phyloP scores from a whole-genome alignment of 441 rosid species.

The Syzygium syzygioides region DNA sequence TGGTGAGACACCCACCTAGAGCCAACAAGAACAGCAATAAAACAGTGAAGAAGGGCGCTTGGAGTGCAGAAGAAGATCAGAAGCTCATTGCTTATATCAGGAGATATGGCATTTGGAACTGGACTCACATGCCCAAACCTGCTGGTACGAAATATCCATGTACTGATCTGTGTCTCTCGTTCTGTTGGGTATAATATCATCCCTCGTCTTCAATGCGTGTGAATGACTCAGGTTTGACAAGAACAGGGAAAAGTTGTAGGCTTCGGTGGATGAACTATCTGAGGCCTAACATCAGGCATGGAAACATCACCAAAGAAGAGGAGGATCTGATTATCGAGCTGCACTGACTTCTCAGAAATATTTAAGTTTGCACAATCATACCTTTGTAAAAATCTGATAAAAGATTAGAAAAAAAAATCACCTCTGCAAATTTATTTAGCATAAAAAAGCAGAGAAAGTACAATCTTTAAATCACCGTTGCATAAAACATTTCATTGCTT shows the following conservation, averaged over 20 bases:
- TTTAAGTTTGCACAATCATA: conserved; percentile 13
- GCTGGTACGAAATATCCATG: no score
- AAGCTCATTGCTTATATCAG: no score
- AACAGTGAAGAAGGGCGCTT: no score
- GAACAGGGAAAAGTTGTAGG: conserved; percentile 64
- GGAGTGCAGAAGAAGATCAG: no score
- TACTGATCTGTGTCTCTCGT: no score
- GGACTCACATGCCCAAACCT: no score
- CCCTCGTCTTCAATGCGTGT: no score
- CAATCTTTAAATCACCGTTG: not conserved
- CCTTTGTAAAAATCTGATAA: not conserved
- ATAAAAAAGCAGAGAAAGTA: not conserved
- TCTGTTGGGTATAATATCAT: not conserved
- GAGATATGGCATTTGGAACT: no score
- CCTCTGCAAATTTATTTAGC: not conserved
- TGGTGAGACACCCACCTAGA: no score
- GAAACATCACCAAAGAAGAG: conserved; percentile 41
- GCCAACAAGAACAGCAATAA: no score
- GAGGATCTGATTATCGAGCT: conserved; percentile 34
- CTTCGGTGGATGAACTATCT: conserved; percentile 59
- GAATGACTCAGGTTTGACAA: conserved; percentile 28
- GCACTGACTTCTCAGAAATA: conserved; percentile 38
- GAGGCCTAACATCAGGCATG: conserved; percentile 42
- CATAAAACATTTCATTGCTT: no score
- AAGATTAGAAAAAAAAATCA: not conserved